phyloP scores from a whole-genome alignment of 805 yeast species.

The Saccharomycopsis synnaedendra region DNA sequence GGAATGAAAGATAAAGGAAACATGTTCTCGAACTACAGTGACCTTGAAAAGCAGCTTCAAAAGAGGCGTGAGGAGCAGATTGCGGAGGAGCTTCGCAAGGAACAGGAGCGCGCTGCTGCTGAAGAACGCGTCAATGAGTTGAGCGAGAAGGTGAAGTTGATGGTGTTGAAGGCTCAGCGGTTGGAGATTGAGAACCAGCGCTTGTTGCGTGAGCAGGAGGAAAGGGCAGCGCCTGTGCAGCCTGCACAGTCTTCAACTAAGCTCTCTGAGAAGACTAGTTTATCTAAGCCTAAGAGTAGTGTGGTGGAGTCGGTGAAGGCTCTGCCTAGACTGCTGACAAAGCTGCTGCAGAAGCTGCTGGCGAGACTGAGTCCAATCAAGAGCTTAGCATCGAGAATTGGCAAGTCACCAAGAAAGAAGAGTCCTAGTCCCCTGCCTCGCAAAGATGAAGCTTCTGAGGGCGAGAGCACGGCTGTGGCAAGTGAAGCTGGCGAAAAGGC shows the following conservation, averaged over 20 bases:
- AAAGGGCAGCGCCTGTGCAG: not conserved
- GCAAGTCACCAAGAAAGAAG: conserved; percentile 3
- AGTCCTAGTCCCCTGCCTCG: not conserved
- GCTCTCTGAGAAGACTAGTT: not conserved
- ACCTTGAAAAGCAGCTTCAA: conserved; percentile 3
- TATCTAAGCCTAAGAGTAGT: too few species aligned
- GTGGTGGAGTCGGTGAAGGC: too few species aligned
- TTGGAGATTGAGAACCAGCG: conserved; percentile 14
- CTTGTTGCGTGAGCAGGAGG: conserved; percentile 11
- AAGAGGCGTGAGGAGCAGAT: conserved; percentile 4
- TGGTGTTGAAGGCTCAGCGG: conserved; percentile 10
- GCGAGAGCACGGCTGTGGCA: conserved; percentile 1
- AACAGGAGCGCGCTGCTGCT: conserved; percentile 12
- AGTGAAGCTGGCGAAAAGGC: not conserved
- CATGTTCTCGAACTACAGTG: conserved; percentile 7
- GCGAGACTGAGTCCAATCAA: not conserved
- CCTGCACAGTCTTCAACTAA: not conserved
- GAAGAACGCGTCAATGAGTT: conserved; percentile 8
- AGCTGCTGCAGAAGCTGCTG: too few species aligned
- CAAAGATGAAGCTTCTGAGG: not conserved
- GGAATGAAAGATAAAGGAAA: conserved; percentile 12
- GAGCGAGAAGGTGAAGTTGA: conserved; percentile 9
- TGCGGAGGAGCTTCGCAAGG: conserved; percentile 7
- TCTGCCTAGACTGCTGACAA: too few species aligned
- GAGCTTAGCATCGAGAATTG: not conserved